A percentile compares a stretch with the other conserved stretches of the same genome.
Conservation (phyloP, 495 filamentous ascomycete genomes). For the Paragyromitra xinjiangensis region DNA sequence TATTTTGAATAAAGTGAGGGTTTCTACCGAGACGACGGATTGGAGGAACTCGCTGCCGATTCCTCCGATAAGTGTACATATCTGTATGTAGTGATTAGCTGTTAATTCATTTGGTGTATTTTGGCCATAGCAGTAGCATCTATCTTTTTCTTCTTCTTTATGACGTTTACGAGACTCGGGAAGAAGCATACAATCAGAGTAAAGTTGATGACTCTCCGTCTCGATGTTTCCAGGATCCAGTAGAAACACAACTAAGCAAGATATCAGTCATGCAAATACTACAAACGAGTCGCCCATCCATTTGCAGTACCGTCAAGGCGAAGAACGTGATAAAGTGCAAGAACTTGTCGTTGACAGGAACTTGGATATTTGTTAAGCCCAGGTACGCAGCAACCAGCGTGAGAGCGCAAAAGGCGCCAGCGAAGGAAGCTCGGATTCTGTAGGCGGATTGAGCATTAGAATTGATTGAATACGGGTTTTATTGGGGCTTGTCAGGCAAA, state of each 20-base stretch:
- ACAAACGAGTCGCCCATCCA: background rate
- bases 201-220: slow-evolving; percentile 81
- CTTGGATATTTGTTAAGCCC: slow-evolving; percentile 71
- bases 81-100: slow-evolving; percentile 24
- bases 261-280: slow-evolving; percentile 22
- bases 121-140: background rate
- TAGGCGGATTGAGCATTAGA: slow-evolving; percentile 11
- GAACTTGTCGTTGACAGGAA: slow-evolving; percentile 83
- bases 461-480: background rate
- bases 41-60: slow-evolving; percentile 89
- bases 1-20: background rate
- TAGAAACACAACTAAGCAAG: slow-evolving; percentile 74
- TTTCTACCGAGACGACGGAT: slow-evolving; percentile 64
- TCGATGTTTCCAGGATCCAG: slow-evolving; percentile 92
- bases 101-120: background rate
- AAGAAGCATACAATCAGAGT: slow-evolving; percentile 81
- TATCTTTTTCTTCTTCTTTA: background rate
- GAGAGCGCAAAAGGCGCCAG: slow-evolving; percentile 80
- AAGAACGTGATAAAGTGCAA: slow-evolving; percentile 92
- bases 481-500: slow-evolving; percentile 5
- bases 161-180: slow-evolving; percentile 61
- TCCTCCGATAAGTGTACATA: slow-evolving; percentile 60
- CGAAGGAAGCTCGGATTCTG: slow-evolving; percentile 75
- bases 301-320: slow-evolving; percentile 69
- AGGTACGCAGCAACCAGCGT: slow-evolving; percentile 78